Percentiles rank a stretch among this genome's conserved stretches.
Conservation (phyloP, 306 rosid species). For the Glycine soja region DNA sequence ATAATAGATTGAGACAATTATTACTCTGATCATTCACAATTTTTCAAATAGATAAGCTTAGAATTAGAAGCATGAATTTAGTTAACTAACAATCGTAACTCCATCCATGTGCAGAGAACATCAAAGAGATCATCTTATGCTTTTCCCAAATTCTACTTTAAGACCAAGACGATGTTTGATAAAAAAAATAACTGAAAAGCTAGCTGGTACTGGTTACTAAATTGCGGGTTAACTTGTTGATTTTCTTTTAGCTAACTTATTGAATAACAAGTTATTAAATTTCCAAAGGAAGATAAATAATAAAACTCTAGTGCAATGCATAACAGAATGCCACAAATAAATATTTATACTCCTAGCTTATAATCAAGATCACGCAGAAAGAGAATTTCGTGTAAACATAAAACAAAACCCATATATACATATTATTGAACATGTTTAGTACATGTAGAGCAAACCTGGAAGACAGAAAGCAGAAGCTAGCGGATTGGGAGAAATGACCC, state of each 20-base stretch:
- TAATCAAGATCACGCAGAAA: conserved; percentile 13
- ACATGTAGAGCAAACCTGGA: conserved; percentile 44
- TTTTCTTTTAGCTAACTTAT: too few relatives aligned
- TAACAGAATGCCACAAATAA: conserved; percentile 27
- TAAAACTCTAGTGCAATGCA: neutral
- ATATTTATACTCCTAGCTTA: neutral
- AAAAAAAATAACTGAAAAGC: too few relatives aligned
- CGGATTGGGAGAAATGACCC: neutral
- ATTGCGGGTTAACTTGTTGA: too few relatives aligned
- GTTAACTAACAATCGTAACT: conserved; percentile 27
- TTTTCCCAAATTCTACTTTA: conserved; percentile 21
- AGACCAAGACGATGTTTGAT: neutral
- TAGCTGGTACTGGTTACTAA: too few relatives aligned
- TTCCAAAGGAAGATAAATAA: neutral
- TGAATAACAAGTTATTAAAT: too few relatives aligned
- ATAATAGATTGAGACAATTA: conserved; percentile 1
- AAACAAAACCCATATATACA: neutral
- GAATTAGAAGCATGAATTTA: neutral
- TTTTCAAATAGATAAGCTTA: neutral
- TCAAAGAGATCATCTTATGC: conserved; percentile 24
- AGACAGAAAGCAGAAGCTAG: conserved; percentile 17
- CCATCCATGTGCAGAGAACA: conserved; percentile 10
- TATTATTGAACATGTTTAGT: neutral
- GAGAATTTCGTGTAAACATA: neutral
- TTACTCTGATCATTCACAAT: neutral